Base-by-base conservation (phyloP, 768 basidiomycete species). In the Leccinum boreale region DNA sequence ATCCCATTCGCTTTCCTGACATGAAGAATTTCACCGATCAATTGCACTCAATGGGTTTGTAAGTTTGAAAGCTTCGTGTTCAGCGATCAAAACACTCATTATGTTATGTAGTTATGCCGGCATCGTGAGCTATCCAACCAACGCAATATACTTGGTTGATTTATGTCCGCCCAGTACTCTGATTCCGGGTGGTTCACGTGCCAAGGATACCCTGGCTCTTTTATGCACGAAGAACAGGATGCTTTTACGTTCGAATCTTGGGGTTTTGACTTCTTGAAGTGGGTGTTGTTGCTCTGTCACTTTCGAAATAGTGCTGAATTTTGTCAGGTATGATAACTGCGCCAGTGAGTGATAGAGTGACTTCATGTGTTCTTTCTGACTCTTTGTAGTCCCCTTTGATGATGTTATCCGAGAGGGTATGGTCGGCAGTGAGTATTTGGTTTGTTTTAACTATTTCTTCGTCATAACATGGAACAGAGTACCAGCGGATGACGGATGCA, bases 101-200 rank as follows among this genome's bases (percentile, higher is more conserved):
- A 59, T 24, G 19, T 52, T 8, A 14, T 53, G 24, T 50, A 85
- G 84, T 28, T 75, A 79, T 73, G 79, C 83, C n/a, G 85, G 85
- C 8, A 85, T 86, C 45, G 85, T 86, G 62, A 62, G 80, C 68
- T 26, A 15, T 39, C 15, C 1, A 21, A 33, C 31, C 31, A 19
- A 50, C 15, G 39, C 14, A 31, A 44, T 0, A 47, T 33, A 14
- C 21, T 10, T 26, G 31, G 36, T 36, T 42, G 17, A 49, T 36
- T 44, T 6, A 33, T 52, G 33, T 51, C 28, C 14, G 7, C 44
- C 10, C 28, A 85, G 85, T 87, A 87, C 58, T 81, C 84, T 58
- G 84, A 86, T 67, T 82, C 85, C 0, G 85, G 85, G 15, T 86
- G 85, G 85, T 83, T 79, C 62, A 87, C 85, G 5, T 87, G 85